Conservation (phyloP, 2,329 filamentous ascomycete genomes). For the Helicocarpus griseus region DNA sequence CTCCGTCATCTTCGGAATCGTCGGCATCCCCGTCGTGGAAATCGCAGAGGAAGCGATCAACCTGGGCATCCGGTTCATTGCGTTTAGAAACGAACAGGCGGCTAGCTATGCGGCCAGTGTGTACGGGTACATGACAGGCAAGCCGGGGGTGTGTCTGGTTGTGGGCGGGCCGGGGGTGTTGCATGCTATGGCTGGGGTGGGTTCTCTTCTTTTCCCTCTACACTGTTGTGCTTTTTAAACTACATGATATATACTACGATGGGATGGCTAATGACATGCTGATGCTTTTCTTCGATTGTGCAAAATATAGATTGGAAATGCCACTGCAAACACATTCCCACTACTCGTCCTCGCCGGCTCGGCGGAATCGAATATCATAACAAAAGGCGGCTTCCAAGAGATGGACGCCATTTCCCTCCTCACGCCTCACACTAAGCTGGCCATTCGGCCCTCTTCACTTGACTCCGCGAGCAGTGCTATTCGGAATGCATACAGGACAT, state of each 20-base stretch:
- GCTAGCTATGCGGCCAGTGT: slow-evolving; percentile 49
- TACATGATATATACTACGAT: too few species aligned
- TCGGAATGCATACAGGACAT: slow-evolving; percentile 42
- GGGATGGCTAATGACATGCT: slow-evolving; percentile 6
- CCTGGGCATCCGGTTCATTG: slow-evolving; percentile 48
- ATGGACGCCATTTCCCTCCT: slow-evolving; percentile 46
- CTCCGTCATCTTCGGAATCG: slow-evolving; percentile 43
- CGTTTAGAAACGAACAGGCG: slow-evolving; percentile 51
- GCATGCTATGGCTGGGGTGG: slow-evolving; percentile 48
- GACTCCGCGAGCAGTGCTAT: slow-evolving; percentile 41
- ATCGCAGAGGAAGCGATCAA: slow-evolving; percentile 49
- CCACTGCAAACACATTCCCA: slow-evolving; percentile 46
- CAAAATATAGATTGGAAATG: slow-evolving; percentile 38
- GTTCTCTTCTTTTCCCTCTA: neutral
- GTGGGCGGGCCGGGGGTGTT: slow-evolving; percentile 51
- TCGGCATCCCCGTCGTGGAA: slow-evolving; percentile 48
- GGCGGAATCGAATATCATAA: slow-evolving; percentile 41
- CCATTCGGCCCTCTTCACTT: slow-evolving; percentile 36
- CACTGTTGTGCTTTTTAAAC: neutral
- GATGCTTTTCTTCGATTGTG: too few species aligned
- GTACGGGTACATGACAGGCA: slow-evolving; percentile 50
- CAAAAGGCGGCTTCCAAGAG: slow-evolving; percentile 49
- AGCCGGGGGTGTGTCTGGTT: slow-evolving; percentile 48
- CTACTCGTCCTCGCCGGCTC: slow-evolving; percentile 46
- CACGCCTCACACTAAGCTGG: slow-evolving; percentile 44